Base-by-base conservation (phyloP, 768 basidiomycete genomes). In the Filobasidium wieringae region DNA sequence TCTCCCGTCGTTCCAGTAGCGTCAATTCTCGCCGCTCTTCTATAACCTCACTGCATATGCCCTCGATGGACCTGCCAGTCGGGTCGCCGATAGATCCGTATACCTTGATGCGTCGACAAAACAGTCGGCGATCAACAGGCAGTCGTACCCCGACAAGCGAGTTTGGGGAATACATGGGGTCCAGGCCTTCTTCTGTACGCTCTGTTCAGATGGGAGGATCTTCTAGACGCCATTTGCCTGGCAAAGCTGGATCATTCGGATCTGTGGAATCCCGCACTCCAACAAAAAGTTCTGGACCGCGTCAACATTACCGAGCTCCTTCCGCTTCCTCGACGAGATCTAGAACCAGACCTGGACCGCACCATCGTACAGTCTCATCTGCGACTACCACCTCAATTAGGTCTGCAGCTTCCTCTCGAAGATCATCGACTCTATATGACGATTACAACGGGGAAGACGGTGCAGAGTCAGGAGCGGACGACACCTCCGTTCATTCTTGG, bases 101-200 rank as follows among this genome's bases (percentile, higher is more conserved):
- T 79, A 32, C 68, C 72, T 12, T 76, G 79, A 14, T 76, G 78
- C 45, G 67, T 75, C 53, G 78, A n/a, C 37, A 78, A 14, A 80
- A 82, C 4, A 80, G 82, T 9, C 80, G 87, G 19, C 79, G 82
- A 11, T 88, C 87, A 2, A 80, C 84, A 57, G 86, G 86, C 1
- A 84, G 79, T 63, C 85, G 85, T 55, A 92, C 91, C 0, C 91
- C 89, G 0, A 90, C 86, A 52, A 90, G 88, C 29, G 91, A 95
- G 63, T 78, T 79, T 45, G 87, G 85, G 12, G 87, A 87, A 9
- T 78, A 68, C 15, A 63, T 54, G 40, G 53, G 63, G 2, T 92
- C 88, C 0, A 77, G 88, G 26, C 88, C 90, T 1, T 87, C 86
- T 0, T 91, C 89, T 0, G 78, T 88, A n/a, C 83, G 80, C n/a